Base-by-base conservation (phyloP, 1,139 yeast genomes). In the Geotrichum candidum region DNA sequence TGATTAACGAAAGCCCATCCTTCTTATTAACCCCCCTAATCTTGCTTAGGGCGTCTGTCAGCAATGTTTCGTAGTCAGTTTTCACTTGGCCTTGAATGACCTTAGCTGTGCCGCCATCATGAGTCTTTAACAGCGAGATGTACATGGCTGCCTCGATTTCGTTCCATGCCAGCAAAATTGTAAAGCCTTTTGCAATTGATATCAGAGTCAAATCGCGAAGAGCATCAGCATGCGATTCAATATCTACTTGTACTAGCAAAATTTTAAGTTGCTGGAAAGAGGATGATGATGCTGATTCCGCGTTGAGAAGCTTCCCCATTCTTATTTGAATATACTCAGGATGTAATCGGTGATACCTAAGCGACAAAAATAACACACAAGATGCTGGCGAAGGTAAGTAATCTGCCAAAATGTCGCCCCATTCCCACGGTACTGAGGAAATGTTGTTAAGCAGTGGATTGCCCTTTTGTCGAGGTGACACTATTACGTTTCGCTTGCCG, bases 101-200 rank as follows among this genome's bases (percentile, higher is more conserved):
- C 35, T 50, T 25, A 3, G 54, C 31, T 71, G 66, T 51, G 70
- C 70, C 2, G 76, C 71, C 1, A 73, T 66, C 4, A 76, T 72
- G 22, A 23, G 2, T 50, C 57, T 75, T 74, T 54, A 76, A 68
- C 23, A 72, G 69, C 9, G 73, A 64, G 11, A 92, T 74, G 70
- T 91, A 92, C 63, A 84, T 85, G 0, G 92, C 96, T 1, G 97
- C 96, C 70, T 94, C 97, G 65, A 85, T 90, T 67, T 84, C 85
- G 38, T 86, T 83, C 89, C 96, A 91, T 0, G 96, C 88, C 48
- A 90, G 76, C 1, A 92, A 77, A 64, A 92, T 70, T 0, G 96
- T 82, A 62, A 65, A 63, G 60, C 88, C 90, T 66, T 86, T 85
- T 67, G 84, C 84, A 62, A 92, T 75, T 66, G 96, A 85, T 41